phyloP scores from a whole-genome alignment of 202 grass and related monocot species.

The Digitaria exilis region DNA sequence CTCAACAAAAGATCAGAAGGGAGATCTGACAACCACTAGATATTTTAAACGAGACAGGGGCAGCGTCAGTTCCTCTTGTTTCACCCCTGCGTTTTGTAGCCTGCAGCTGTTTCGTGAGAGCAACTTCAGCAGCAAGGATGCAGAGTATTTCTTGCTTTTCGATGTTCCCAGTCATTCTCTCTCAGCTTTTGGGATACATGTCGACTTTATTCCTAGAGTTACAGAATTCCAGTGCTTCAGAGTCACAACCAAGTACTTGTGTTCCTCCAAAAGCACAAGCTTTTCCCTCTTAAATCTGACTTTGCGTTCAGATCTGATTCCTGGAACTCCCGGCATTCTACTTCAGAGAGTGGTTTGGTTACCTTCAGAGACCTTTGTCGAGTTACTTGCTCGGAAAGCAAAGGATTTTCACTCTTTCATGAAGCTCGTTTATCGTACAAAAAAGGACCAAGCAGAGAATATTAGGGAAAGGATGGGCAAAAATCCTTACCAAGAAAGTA shows the following conservation, averaged over 20 bases:
- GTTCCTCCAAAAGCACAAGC: conserved; percentile 24
- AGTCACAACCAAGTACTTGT: conserved; percentile 10
- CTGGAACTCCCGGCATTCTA: conserved; percentile 15
- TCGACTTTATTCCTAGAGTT: conserved; percentile 27
- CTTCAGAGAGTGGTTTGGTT: conserved; percentile 4
- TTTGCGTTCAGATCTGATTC: conserved; percentile 42
- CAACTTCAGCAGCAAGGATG: conserved; percentile 44
- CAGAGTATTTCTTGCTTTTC: conserved; percentile 30
- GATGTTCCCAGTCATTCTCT: conserved; percentile 16
- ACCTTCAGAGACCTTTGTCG: conserved; percentile 13
- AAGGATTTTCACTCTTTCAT: conserved; percentile 28
- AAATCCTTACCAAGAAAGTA: conserved; percentile 31
- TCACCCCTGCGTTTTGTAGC: neutral
- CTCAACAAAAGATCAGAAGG: neutral
- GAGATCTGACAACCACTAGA: neutral
- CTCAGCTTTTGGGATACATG: conserved; percentile 31
- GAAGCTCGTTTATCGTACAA: conserved; percentile 18
- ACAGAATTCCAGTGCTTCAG: conserved; percentile 26
- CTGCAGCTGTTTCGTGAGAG: neutral
- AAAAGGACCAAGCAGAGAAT: conserved; percentile 28
- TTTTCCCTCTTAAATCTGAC: conserved; percentile 40
- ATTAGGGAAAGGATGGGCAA: neutral
- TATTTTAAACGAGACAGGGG: neutral
- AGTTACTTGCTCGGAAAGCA: conserved; percentile 40
- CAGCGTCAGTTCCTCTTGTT: conserved; percentile 1